Evolutionary conservation across 2,329 filamentous ascomycete genomes (phyloP), one percentile per base, ranked within the genome.

Genomic region (Ceratocystis lukuohia): DNA sequence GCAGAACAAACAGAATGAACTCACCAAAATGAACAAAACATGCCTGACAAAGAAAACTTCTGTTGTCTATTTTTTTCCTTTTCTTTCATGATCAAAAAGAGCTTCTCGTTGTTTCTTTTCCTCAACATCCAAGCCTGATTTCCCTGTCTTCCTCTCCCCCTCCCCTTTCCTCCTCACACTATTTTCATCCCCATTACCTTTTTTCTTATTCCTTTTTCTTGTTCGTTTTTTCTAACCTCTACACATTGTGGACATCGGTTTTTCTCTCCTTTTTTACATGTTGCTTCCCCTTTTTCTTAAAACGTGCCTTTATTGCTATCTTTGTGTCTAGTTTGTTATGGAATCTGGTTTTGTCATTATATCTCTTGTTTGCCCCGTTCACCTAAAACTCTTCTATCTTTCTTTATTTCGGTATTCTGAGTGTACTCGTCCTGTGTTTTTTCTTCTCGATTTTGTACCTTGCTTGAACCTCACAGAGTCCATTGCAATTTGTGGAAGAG

Each of bases 371-470:
- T 46, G 41, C 20, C 20, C 48, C 59, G 28, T 53, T 59, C 33
- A 41, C 53, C n/a, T 33, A 25, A 10, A 17, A 48, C 25, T 45
- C 22, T 65, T 45, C 28, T 63, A 2, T 46, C 28, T 57, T 37
- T 56, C 8, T 22, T 15, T 41, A n/a, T 63, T 22, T 44, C 37
- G 8, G 48, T 37, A 30, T 44, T 30, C 15, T 65, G 33, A 17
- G 41, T 53, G 12, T 33, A 30, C n/a, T 37, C 6, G 22, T 25
- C 44, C 20, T 46, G 22, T 25, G 20, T 28, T 53, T 20, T 25
- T 79, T 80, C 71, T 86, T 82, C 1, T 78, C 78, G 63, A 41
- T 12, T 4, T 12, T 41, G 37, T 12, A 12, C 33, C 8, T 37
- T 37, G 33, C 33, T 37, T 37, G 33, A 37, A 37, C 37, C 37